Percentiles rank a stretch among this genome's conserved stretches.
phyloP scores from a whole-genome alignment of 129 eudicot species.

The Rutidosis leptorrhynchoides region DNA sequence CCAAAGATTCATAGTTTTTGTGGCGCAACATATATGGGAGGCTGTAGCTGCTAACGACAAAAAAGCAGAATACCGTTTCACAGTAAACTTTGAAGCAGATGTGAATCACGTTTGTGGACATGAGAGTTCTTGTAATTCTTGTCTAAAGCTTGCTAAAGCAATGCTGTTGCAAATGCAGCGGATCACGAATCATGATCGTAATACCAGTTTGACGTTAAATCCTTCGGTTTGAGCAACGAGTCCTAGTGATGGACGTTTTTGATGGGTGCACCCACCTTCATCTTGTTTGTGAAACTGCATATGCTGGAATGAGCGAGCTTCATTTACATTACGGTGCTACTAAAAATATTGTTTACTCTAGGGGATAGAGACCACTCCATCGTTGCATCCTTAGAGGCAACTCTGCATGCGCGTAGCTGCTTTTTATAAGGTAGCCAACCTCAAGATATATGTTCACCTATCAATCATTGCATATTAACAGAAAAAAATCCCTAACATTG shows the following conservation, averaged over 20 bases:
- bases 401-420: conserved; percentile 64
- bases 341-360: conserved; percentile 57
- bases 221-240: conserved; percentile 29
- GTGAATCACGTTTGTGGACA: conserved; percentile 58
- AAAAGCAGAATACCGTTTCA: conserved; percentile 72
- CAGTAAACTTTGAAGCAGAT: conserved; percentile 74
- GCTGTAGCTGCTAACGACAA: conserved; percentile 81
- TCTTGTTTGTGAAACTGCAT: conserved; percentile 81
- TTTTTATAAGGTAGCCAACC: conserved; percentile 89
- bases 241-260: conserved; percentile 42
- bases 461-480: too few species aligned
- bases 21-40: conserved; percentile 78
- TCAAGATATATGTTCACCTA: too few species aligned
- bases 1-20: conserved; percentile 47
- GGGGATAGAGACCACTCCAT: conserved; percentile 75
- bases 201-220: not conserved
- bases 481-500: too few species aligned
- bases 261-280: conserved; percentile 78
- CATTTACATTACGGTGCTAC: conserved; percentile 83
- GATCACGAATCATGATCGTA: conserved; percentile 1
- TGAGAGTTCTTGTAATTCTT: conserved; percentile 42
- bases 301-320: conserved; percentile 87
- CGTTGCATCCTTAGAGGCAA: conserved; percentile 75
- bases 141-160: conserved; percentile 82
- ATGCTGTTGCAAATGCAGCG: conserved; percentile 77